Conservation (phyloP, 257 asterid genomes). For the Avicennia marina region DNA sequence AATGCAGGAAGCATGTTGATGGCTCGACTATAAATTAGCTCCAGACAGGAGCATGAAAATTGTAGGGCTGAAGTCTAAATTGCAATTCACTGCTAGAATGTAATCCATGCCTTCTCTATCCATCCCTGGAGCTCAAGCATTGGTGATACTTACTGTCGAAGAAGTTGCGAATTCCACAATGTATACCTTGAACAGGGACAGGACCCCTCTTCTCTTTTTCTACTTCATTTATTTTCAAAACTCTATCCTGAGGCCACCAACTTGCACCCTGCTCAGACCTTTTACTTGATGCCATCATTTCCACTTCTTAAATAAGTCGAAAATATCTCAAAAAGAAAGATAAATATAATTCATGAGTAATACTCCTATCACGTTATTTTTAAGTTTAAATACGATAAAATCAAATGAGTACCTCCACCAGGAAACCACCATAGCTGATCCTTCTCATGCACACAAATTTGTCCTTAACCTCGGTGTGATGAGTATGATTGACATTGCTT, state of each 20-base stretch:
- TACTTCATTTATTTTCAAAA: slow-evolving; percentile 5
- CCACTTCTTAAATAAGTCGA: slow-evolving; percentile 20
- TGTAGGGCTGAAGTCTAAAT: slow-evolving; percentile 66
- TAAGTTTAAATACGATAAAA: no score
- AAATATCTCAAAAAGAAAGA: no score
- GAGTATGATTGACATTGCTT: slow-evolving; percentile 87
- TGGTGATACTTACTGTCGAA: slow-evolving; percentile 39
- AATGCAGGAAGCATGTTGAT: slow-evolving; percentile 41
- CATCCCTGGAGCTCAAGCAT: slow-evolving; percentile 42
- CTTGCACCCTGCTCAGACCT: slow-evolving; percentile 63
- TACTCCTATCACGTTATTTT: no score
- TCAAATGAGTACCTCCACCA: slow-evolving; percentile 95
- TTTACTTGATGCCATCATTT: slow-evolving; percentile 74
- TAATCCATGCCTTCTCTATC: slow-evolving; percentile 63
- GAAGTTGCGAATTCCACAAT: slow-evolving; percentile 63
- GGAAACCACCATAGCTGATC: slow-evolving; percentile 92
- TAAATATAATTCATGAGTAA: no score
- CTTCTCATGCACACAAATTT: slow-evolving; percentile 87
- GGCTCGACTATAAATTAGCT: slow-evolving; percentile 19
- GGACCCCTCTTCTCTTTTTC: slow-evolving; percentile 52
- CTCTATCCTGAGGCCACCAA: slow-evolving; percentile 45
- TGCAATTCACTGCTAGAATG: slow-evolving; percentile 63
- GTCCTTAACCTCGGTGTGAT: slow-evolving; percentile 88
- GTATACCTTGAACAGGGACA: slow-evolving; percentile 45
- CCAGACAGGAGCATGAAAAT: slow-evolving; percentile 21